Base-by-base conservation (phyloP, 371 early-diverging fungal species). In the Mortierella sp. region DNA sequence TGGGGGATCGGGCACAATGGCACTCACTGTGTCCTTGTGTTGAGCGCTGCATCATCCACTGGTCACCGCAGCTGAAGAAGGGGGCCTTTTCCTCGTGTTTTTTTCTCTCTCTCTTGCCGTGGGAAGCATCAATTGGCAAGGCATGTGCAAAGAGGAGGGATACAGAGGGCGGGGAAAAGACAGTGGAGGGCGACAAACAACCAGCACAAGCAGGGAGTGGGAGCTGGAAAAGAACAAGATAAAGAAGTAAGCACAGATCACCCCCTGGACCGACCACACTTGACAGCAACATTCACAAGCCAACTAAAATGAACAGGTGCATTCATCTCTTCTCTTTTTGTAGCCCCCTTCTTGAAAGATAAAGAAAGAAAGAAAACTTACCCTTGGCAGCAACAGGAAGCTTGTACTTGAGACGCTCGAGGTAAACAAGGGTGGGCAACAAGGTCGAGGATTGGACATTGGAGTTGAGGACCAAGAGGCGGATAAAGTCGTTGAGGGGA, bases 381-480 rank as follows among this genome's bases (percentile, higher is more conserved):
- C 86, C 86, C 69, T 86, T 86, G 37, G 86, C 86, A 48, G 86
- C 86, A 11, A 82, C 79, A 19, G 86, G 86, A 2, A 86, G 75
- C 55, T 82, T 86, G 75, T 82, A 81, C 55, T 89, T 91, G 80
- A 92, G 82, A 14, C 92, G 90, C 71, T 89, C 89, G 64, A 92
- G 88, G 79, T 92, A 92, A 43, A 92, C 91, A 34, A 92, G 80
- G 10, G 92, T 92, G 55, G 91, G 91, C 53, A 92, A 85, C n/a
- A 92, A 82, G 1, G 92, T 92, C 9, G 91, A 90, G 6, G 90
- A 87, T 72, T 92, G 92, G n/a, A 92, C 92, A 46, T 91, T 89
- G 31, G 92, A 92, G 59, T 89, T 88, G 31, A 91, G 57, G 21
- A 92, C 91, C 10, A 92, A 79, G 54, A 90, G 87, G 9, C 90